These are phyloP conservation scores for Exophiala oligosperma DNA, from an alignment of 2,329 filamentous ascomycete genomes.

Conservation along the genomic window DNA sequence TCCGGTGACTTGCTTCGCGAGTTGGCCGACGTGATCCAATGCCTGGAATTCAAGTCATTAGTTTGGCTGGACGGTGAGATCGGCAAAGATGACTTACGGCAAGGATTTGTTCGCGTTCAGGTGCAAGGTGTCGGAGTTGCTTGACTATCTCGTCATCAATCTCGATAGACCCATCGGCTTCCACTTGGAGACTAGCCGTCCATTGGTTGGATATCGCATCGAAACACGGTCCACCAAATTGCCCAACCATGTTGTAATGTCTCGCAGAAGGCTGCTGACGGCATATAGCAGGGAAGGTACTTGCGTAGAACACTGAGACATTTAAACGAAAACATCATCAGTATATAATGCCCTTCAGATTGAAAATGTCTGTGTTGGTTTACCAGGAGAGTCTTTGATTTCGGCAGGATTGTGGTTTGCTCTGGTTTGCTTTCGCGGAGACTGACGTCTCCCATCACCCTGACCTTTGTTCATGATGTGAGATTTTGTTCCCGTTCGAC, in stretches of 20 bases:
- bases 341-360: too few species aligned
- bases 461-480: background rate
- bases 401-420: background rate
- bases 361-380: too few species aligned
- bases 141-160: background rate
- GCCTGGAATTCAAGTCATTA: background rate
- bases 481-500: background rate
- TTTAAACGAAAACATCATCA: too few species aligned
- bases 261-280: too few species aligned
- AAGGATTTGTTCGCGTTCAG: background rate
- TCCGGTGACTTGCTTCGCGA: background rate
- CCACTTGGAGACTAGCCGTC: background rate
- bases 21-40: background rate
- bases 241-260: constrained; percentile 1
- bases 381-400: background rate
- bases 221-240: constrained; percentile 1
- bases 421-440: background rate
- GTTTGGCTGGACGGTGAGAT: background rate
- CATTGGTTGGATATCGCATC: background rate
- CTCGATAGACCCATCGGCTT: background rate
- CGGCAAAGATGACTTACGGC: too few species aligned
- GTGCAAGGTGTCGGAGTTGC: background rate
- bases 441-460: background rate
- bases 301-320: too few species aligned
- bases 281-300: background rate